Evolutionary conservation across 169 alveolate genomes (phyloP), one percentile per base, ranked within the genome.

Genomic region (Prorocentrum cordatum): DNA sequence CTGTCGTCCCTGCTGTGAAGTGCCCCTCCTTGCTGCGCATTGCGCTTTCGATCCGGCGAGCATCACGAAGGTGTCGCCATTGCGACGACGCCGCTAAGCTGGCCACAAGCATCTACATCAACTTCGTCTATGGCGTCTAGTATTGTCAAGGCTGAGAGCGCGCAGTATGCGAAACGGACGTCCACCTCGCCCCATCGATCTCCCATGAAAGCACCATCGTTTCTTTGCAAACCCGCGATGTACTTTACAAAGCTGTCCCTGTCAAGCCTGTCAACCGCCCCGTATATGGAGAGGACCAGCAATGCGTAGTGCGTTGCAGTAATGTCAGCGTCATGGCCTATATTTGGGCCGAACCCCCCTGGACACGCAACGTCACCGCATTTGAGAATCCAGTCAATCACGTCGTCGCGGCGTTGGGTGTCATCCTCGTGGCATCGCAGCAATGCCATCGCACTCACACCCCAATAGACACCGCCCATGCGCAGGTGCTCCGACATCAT

Each of bases 381-480:
- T 42, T 42, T 79, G 50, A 79, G 47, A 67, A 75, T 75, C 86
- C 86, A 75, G 26, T 75, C 72, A 39, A 75, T 35, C 39, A 75
- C 32, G 32, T 54, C 59, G 38, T 32, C 59, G n/a, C n/a, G n/a
- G n/a, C n/a, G n/a, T n/a, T n/a, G n/a, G n/a, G n/a, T n/a, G n/a
- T n/a, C n/a, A n/a, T 20, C 26, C 59, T 45, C 24, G 18, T 20
- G 26, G 59, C 59, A 5, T 45, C 59, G 16, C 4, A 45, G 59
- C 26, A 31, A 67, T 10, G 50, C 32, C 86, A 32, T 16, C 22
- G 62, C 89, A 24, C 77, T 79, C 24, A 79, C 89, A 27, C 77
- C 89, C 89, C 89, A 79, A 50, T 79, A 79, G 77, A 79, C 68
- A 24, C 89, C 89, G 33, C 89, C 89, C 89, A 79, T 79, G 29